These are phyloP conservation scores for Erythrobasidium yunnanense DNA, from an alignment of 768 basidiomycete species.

Conservation along the genomic window DNA sequence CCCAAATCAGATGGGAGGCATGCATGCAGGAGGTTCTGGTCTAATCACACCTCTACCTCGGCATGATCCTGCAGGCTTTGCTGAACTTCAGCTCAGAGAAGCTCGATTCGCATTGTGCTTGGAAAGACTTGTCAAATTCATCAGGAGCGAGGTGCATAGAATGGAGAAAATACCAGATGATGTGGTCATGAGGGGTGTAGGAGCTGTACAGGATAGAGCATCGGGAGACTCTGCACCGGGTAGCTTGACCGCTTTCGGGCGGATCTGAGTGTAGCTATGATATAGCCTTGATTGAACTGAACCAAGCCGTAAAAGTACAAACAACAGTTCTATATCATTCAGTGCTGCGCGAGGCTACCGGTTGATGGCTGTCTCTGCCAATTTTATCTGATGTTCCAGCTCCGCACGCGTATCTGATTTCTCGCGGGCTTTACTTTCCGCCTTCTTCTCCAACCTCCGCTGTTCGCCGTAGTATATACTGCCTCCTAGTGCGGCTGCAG, in stretches of 20 bases:
- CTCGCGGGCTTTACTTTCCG: not conserved
- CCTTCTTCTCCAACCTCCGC: conserved; percentile 16
- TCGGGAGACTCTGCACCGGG: conserved; percentile 22
- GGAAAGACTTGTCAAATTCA: conserved; percentile 57
- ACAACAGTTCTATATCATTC: too few relatives aligned
- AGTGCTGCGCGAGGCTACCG: not conserved
- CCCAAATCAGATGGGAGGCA: conserved; percentile 46
- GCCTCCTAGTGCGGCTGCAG: conserved; percentile 26
- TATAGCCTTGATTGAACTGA: too few relatives aligned
- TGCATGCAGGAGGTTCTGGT: conserved; percentile 25
- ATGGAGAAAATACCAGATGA: conserved; percentile 53
- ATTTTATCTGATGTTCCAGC: conserved; percentile 10
- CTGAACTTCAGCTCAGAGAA: conserved; percentile 26
- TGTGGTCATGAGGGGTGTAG: conserved; percentile 37
- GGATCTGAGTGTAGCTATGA: conserved; percentile 8
- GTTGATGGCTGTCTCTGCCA: conserved; percentile 12
- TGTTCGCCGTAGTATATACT: conserved; percentile 25
- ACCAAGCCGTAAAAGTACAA: too few relatives aligned
- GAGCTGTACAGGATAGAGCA: not conserved
- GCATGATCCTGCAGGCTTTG: conserved; percentile 17
- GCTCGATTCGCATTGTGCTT: conserved; percentile 55
- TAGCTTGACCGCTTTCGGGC: conserved; percentile 29
- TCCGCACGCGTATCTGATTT: not conserved
- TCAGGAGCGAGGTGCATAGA: conserved; percentile 60
- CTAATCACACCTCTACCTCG: conserved; percentile 29